Evolutionary conservation across 768 basidiomycete species (phyloP).

Genomic region (Ramaria rubella): DNA sequence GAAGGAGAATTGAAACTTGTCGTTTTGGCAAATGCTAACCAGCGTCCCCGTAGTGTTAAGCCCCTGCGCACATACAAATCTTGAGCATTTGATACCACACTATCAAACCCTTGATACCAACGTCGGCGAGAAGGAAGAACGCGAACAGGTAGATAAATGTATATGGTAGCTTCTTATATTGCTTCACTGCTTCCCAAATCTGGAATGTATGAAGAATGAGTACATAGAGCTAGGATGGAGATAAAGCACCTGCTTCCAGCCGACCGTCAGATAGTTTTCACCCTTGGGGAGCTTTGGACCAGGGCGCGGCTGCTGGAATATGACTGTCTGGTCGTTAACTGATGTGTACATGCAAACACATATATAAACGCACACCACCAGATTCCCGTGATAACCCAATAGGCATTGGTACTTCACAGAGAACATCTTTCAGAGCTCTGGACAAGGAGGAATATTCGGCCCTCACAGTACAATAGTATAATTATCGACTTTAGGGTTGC

Average conservation of each 20-base stretch:
- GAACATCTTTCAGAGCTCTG: not conserved
- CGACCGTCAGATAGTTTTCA: constrained; percentile 71
- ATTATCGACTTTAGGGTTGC: constrained; percentile 62
- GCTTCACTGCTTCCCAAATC: constrained; percentile 72
- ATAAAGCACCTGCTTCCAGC: constrained; percentile 67
- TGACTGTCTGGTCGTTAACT: constrained; percentile 37
- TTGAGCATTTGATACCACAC: constrained; percentile 4
- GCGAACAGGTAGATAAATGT: constrained; percentile 76
- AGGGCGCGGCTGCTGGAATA: constrained; percentile 79
- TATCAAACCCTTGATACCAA: constrained; percentile 34
- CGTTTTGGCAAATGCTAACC: constrained; percentile 70
- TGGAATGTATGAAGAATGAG: constrained; percentile 26
- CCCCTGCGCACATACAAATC: constrained; percentile 40
- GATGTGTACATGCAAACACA: not conserved
- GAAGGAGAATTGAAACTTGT: constrained; percentile 77
- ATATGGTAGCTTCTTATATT: constrained; percentile 72
- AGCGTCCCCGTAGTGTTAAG: constrained; percentile 75
- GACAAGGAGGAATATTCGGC: not conserved
- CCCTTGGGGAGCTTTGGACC: constrained; percentile 74
- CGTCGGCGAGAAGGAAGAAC: constrained; percentile 76
- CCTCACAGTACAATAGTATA: constrained; percentile 65
- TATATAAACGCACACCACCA: constrained; percentile 70
- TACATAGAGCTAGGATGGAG: constrained; percentile 2
- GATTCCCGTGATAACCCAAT: constrained; percentile 74
- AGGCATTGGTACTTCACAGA: constrained; percentile 54